phyloP scores from a whole-genome alignment of 2,329 filamentous ascomycete genomes.

The Blastomyces silverae region DNA sequence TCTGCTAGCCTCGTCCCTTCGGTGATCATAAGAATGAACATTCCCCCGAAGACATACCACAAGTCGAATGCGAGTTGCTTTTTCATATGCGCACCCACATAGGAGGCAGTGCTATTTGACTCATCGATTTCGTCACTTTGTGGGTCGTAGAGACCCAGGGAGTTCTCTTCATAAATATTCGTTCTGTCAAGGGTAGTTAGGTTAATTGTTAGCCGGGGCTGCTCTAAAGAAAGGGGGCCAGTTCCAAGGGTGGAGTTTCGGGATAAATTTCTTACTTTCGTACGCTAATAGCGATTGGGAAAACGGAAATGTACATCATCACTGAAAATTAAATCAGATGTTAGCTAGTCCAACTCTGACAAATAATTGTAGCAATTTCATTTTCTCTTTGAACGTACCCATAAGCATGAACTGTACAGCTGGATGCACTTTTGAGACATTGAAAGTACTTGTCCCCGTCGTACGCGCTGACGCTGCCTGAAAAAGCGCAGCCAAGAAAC shows the following conservation, averaged over 20 bases:
- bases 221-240: background rate
- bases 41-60: conserved; percentile 57
- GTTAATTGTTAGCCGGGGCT: too few species aligned
- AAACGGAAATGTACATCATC: conserved; percentile 99
- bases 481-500: conserved; percentile 53
- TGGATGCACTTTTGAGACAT: conserved; percentile 47
- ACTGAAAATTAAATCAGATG: conserved; percentile 56
- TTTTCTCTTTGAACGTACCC: conserved; percentile 32
- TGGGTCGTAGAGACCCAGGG: conserved; percentile 51
- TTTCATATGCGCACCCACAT: conserved; percentile 50
- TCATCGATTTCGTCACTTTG: conserved; percentile 24
- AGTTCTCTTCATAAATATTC: conserved; percentile 63
- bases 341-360: conserved; percentile 39
- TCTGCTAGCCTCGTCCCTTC: conserved; percentile 37
- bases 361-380: background rate
- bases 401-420: conserved; percentile 50
- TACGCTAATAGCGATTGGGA: conserved; percentile 88
- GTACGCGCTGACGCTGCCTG: conserved; percentile 48
- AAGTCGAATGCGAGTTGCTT: conserved; percentile 58
- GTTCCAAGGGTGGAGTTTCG: background rate
- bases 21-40: conserved; percentile 45
- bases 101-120: conserved; percentile 26
- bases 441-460: conserved; percentile 47
- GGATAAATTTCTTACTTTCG: conserved; percentile 42
- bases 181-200: conserved; percentile 24